Conservation (phyloP, 2,329 filamentous ascomycete genomes). For the Colletotrichum coccodes region DNA sequence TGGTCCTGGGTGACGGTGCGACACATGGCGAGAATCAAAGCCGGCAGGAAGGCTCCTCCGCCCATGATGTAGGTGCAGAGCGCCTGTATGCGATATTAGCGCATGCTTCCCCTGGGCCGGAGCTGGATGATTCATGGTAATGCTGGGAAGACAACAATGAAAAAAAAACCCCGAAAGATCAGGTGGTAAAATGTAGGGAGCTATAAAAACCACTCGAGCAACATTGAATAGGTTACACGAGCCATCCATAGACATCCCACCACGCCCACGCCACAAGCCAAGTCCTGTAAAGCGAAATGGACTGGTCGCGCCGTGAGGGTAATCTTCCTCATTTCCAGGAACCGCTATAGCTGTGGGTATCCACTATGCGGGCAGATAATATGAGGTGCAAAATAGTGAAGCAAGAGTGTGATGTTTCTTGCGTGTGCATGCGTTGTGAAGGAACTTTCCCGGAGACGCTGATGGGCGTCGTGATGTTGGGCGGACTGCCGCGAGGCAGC, state of each 20-base stretch:
- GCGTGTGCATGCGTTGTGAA: background rate
- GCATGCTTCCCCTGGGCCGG: constrained; percentile 30
- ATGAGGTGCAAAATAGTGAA: constrained; percentile 53
- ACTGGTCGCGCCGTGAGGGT: constrained; percentile 71
- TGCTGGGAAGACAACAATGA: constrained; percentile 28
- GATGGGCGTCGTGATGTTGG: constrained; percentile 3
- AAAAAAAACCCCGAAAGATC: constrained; percentile 35
- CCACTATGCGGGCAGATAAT: constrained; percentile 84
- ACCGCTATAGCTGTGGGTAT: constrained; percentile 79
- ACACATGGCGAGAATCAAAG: constrained; percentile 80
- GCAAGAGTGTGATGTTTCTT: background rate
- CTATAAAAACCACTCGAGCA: constrained; percentile 67
- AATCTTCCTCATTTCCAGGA: constrained; percentile 87
- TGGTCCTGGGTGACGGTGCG: constrained; percentile 92
- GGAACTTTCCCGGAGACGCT: constrained; percentile 19
- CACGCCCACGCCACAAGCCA: constrained; percentile 76
- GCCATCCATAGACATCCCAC: constrained; percentile 81
- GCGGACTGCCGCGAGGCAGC: constrained; percentile 3
- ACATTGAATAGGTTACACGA: constrained; percentile 67
- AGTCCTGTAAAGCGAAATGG: constrained; percentile 73
- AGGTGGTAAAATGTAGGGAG: constrained; percentile 66
- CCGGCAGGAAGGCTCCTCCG: constrained; percentile 63
- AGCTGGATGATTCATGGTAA: constrained; percentile 2
- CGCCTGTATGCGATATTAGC: constrained; percentile 50
- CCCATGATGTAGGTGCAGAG: constrained; percentile 63